Conservation (phyloP, 495 filamentous ascomycete species). For the Platismatia glauca region DNA sequence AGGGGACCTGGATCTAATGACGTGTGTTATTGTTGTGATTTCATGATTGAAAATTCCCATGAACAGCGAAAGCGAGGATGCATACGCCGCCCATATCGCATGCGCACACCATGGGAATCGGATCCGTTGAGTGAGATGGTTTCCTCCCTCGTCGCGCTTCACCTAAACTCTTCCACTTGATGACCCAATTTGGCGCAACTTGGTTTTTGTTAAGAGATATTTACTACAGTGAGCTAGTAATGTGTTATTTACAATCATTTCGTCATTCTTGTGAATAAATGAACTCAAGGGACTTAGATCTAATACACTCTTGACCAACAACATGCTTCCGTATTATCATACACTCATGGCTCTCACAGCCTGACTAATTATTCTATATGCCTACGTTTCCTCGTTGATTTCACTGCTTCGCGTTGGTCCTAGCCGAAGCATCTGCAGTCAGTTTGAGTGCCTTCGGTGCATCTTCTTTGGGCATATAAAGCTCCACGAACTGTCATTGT, state of each 20-base stretch:
- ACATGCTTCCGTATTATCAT: not conserved
- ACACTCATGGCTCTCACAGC: not conserved
- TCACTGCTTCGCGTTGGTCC: conserved; percentile 49
- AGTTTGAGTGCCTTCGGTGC: conserved; percentile 60
- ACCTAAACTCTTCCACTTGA: not conserved
- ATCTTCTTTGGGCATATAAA: conserved; percentile 79
- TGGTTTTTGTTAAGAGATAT: too few species aligned
- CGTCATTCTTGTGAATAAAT: not conserved
- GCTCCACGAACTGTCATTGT: conserved; percentile 63
- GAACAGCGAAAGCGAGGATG: not conserved
- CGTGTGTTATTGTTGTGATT: not conserved
- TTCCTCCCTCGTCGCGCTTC: not conserved
- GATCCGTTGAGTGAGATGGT: too few species aligned
- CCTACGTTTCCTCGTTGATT: not conserved
- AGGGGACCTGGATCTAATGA: not conserved
- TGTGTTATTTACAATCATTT: not conserved
- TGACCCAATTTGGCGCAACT: not conserved
- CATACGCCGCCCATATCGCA: too few species aligned
- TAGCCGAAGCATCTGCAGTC: conserved; percentile 56
- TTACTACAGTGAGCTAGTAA: not conserved
- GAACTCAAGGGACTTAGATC: too few species aligned
- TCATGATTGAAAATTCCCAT: not conserved
- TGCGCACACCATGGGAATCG: too few species aligned
- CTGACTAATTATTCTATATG: not conserved
- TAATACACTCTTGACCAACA: not conserved